Conservation (phyloP, 2,329 filamentous ascomycete genomes). For the Penicillium thymicola region DNA sequence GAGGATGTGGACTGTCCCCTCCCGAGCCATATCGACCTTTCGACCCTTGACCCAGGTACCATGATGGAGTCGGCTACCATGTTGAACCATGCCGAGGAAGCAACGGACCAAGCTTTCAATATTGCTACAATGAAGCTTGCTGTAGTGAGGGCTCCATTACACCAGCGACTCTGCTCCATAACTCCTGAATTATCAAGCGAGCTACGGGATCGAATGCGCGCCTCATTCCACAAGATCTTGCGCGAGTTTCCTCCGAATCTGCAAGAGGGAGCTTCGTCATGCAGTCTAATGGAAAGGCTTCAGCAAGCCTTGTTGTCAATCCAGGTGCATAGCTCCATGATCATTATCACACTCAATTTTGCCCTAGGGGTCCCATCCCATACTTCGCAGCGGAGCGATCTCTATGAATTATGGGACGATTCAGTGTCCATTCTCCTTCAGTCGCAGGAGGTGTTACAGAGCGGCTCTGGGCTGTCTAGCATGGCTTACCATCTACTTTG, state of each 20-base stretch:
- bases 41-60: background rate
- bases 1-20: background rate
- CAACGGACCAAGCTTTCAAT: background rate
- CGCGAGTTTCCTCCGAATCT: background rate
- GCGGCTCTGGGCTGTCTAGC: background rate
- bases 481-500: background rate
- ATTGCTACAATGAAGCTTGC: background rate
- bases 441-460: background rate
- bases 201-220: background rate
- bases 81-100: background rate
- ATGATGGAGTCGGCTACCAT: background rate
- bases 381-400: background rate
- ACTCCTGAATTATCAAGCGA: conserved; percentile 1
- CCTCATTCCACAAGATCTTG: background rate
- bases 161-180: background rate
- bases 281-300: background rate
- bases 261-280: background rate
- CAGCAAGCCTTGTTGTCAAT: background rate
- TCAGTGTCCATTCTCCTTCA: background rate
- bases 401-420: background rate
- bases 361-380: background rate
- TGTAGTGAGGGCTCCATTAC: background rate
- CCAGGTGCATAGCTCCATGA: background rate
- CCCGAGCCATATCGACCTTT: background rate
- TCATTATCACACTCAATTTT: background rate